Evolutionary conservation across 2,329 filamentous ascomycete genomes (phyloP), one percentile per base, ranked within the genome.

Genomic region (Trichoderma sp.): DNA sequence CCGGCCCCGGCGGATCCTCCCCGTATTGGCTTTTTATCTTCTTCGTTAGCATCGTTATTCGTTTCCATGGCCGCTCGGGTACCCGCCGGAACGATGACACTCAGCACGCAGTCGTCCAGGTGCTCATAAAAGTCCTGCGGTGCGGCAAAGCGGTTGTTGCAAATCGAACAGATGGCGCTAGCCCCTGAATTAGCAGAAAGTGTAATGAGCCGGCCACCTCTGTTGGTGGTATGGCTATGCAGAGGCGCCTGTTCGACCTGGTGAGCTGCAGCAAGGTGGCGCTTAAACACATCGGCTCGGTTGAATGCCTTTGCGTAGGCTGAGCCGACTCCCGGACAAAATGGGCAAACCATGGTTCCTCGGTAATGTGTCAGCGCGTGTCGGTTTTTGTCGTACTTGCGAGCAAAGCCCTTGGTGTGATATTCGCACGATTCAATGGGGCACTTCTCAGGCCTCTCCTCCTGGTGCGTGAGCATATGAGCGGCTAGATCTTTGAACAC

Each of bases 41-140:
- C 75, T 12, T 75, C 75, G 41, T 76, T 74, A 31, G 38, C 56
- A 53, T 76, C 75, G 75, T 75, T 75, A 72, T 59, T 73, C 75
- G 65, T 71, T 24, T 75, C 72, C 59, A 71, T 56, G 24, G 74
- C 75, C 56, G 56, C 63, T n/a, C 60, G 60, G 11, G 73, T 74
- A n/a, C 75, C 53, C 21, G 75, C 68, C 3, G 89, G 88, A 16
- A 90, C 88, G 71, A 91, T 90, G 18, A 90, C 89, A 68, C 89
- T 89, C 60, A 91, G 84, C 41, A 91, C 89, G 73, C 89, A 91
- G 79, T 91, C 89, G 78, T 93, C 96, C 78, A 98, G 87, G 87
- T 98, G 96, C 86, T 98, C 96, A 83, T 98, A 98, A 86, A 98
- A 98, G 81, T 98, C 96, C 84, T 98, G 96, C 3, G 96, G 94